Base-by-base conservation (phyloP, 176 grass and related monocot genomes). In the Carex scoparia region DNA sequence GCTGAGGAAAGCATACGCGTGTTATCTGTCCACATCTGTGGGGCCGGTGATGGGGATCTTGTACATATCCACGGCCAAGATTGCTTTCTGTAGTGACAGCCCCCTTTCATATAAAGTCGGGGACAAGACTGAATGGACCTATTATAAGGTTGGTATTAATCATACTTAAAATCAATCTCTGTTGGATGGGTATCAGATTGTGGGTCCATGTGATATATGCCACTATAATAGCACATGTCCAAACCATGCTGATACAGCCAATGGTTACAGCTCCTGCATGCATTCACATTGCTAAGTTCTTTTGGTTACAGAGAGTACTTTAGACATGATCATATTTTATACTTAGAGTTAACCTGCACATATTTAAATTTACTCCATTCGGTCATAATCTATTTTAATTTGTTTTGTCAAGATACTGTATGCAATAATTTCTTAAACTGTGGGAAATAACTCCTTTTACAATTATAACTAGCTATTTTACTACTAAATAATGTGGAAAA, bases 51-150 rank as follows among this genome's bases (percentile, higher is more conserved):
- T 94, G 90, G 92, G 94, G 10, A 46, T 92, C 67, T 62, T 97
- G 16, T 97, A 97, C 87, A 77, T 97, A 69, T 97, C 92, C 18
- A 92, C 92, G 1, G 90, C 87, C 69, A 91, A 89, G 73, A 85
- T 97, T 87, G 94, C 94, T 57, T 97, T 94, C 89, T 97, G 94
- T 82, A 94, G 94, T 16, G 94, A 97, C 77, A 89, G 35, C 70
- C 94, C 94, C 23, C 80, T 97, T 64, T 85, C 88, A 15, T 91
- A 92, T 69, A 61, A 87, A 62, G 69, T 68, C 68, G 86, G 81
- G 15, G 90, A 89, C 49, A 37, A 38, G 7, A 92, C 78, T 2
- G 92, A 97, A 53, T 97, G 92, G 92, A 94, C 83, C 85, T 94
- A 94, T 83, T 94, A 91, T 82, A 97, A 97, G 92, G 94, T 94